These are phyloP conservation scores for Exophiala aquamarina DNA, from an alignment of 2,329 filamentous ascomycete species.

Conservation along the genomic window DNA sequence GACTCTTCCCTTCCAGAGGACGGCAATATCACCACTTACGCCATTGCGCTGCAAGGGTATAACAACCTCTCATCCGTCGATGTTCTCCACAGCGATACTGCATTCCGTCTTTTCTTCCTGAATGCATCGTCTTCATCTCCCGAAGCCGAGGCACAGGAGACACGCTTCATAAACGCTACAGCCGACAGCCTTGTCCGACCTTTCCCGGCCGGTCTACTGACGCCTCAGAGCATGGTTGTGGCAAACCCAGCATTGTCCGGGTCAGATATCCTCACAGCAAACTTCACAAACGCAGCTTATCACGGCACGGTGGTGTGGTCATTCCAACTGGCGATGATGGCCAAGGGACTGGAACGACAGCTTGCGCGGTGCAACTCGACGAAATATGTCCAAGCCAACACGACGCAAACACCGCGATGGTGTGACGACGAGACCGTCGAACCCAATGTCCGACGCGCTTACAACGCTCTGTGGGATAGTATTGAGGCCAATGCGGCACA, in stretches of 20 bases:
- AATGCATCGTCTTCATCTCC: constrained; percentile 48
- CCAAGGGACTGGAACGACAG: constrained; percentile 58
- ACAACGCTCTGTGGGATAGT: constrained; percentile 61
- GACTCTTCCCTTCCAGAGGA: constrained; percentile 39
- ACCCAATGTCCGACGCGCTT: constrained; percentile 50
- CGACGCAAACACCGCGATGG: constrained; percentile 42
- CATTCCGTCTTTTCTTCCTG: constrained; percentile 63
- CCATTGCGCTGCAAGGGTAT: constrained; percentile 56
- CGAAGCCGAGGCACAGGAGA: constrained; percentile 55
- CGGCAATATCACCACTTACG: constrained; percentile 53
- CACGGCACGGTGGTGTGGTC: constrained; percentile 66
- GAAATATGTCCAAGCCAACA: neutral
- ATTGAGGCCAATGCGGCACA: constrained; percentile 57
- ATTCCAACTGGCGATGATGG: constrained; percentile 67
- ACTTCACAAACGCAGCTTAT: constrained; percentile 60
- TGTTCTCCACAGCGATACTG: constrained; percentile 65
- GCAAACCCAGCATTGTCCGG: constrained; percentile 61
- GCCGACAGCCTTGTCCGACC: constrained; percentile 58
- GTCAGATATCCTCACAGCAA: constrained; percentile 46
- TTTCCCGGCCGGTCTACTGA: constrained; percentile 61
- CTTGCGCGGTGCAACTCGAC: constrained; percentile 50
- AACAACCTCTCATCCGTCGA: constrained; percentile 50
- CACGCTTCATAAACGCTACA: constrained; percentile 56
- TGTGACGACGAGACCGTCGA: constrained; percentile 49
- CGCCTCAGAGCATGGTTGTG: constrained; percentile 57